Evolutionary conservation across 2,329 filamentous ascomycete genomes (phyloP).

Genomic region (Stagonosporopsis vannaccii): DNA sequence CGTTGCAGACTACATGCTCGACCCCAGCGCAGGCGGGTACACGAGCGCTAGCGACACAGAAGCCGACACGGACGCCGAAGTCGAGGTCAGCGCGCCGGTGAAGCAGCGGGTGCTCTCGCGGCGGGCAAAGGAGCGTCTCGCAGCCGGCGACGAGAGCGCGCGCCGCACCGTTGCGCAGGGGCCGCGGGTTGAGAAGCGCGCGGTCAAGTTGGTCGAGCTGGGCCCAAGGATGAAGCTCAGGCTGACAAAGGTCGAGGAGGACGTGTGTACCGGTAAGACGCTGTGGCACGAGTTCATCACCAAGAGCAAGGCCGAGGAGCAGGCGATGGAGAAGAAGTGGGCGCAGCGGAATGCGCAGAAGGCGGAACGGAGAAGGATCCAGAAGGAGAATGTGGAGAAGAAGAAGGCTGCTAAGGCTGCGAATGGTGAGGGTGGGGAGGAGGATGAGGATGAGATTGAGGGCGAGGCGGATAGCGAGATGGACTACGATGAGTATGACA

Average conservation of each 20-base stretch:
- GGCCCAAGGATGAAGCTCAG: conserved; percentile 89
- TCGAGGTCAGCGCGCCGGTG: conserved; percentile 74
- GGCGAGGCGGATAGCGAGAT: conserved; percentile 60
- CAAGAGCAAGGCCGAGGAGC: conserved; percentile 80
- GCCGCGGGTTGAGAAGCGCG: conserved; percentile 76
- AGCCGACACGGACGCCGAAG: conserved; percentile 91
- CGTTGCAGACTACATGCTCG: conserved; percentile 92
- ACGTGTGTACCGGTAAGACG: conserved; percentile 84
- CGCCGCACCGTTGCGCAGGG: conserved; percentile 42
- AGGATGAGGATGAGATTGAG: conserved; percentile 56
- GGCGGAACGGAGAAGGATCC: conserved; percentile 79
- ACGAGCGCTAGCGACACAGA: conserved; percentile 94
- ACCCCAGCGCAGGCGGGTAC: conserved; percentile 79
- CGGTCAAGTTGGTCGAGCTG: conserved; percentile 89
- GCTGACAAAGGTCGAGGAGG: conserved; percentile 95
- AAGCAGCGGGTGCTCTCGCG: conserved; percentile 68
- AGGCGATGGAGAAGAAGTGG: conserved; percentile 83
- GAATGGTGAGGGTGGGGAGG: conserved; percentile 51
- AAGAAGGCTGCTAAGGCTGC: conserved; percentile 71
- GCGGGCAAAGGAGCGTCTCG: conserved; percentile 55
- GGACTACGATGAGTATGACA: conserved; percentile 57
- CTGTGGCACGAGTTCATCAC: conserved; percentile 98
- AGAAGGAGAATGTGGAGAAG: conserved; percentile 88
- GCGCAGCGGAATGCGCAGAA: conserved; percentile 79
- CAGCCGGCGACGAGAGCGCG: conserved; percentile 50